phyloP scores from a whole-genome alignment of 352 stramenopile genomes.

The Phytophthora pinifolia region DNA sequence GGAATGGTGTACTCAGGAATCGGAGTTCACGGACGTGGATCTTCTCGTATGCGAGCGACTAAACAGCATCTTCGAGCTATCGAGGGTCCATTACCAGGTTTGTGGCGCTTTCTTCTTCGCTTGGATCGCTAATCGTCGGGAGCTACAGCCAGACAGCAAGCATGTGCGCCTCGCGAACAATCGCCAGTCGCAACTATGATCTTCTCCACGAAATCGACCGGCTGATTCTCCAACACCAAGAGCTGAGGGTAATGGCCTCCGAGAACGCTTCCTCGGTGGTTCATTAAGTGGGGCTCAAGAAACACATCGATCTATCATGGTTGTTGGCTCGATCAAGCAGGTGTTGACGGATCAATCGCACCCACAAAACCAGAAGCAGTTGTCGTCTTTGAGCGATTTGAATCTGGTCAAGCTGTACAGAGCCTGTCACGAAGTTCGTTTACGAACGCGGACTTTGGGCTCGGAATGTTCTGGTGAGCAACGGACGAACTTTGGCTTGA shows the following conservation, averaged over 20 bases:
- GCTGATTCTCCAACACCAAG: not conserved
- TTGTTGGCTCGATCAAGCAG: constrained; percentile 12
- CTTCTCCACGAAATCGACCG: constrained; percentile 9
- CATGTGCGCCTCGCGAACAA: constrained; percentile 3
- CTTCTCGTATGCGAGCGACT: constrained; percentile 1
- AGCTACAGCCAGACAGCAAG: not conserved
- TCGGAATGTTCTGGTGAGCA: too few relatives aligned
- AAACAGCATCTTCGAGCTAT: not conserved
- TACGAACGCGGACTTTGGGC: constrained; percentile 23
- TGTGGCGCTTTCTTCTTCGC: constrained; percentile 1
- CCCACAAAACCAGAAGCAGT: not conserved
- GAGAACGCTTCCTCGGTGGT: constrained; percentile 6
- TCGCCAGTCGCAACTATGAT: constrained; percentile 1
- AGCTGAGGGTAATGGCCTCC: not conserved
- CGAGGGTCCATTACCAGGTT: not conserved
- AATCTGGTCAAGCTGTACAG: constrained; percentile 34
- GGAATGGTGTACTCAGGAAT: not conserved
- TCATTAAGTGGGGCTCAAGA: constrained; percentile 7
- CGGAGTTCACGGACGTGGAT: constrained; percentile 1
- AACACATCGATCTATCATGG: constrained; percentile 12
- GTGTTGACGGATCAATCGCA: not conserved
- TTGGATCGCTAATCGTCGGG: not conserved
- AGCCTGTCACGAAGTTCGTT: constrained; percentile 34
- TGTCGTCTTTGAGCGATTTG: constrained; percentile 23
- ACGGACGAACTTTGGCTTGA: constrained; percentile 28